phyloP scores from a whole-genome alignment of 805 yeast genomes.

The Metschnikowia gruessii region DNA sequence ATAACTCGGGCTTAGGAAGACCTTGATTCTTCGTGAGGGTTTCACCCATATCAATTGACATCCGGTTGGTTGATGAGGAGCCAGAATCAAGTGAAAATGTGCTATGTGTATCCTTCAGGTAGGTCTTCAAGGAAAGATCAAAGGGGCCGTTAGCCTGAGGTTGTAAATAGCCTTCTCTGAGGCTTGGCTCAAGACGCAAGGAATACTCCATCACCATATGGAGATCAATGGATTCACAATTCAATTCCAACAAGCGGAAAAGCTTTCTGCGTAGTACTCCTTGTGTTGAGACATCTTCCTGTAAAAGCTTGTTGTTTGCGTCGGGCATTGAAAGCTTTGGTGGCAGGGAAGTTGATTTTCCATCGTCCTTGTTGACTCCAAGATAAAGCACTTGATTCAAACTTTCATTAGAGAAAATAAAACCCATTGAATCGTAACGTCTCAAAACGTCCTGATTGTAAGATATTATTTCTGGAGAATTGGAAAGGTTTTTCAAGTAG shows the following conservation, averaged over 20 bases:
- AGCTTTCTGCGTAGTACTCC: conserved; percentile 37
- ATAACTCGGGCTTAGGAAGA: conserved; percentile 10
- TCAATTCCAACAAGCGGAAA: conserved; percentile 43
- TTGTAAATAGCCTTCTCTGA: conserved; percentile 37
- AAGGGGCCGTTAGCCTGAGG: not conserved
- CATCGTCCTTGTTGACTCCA: conserved; percentile 35
- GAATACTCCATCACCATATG: conserved; percentile 63
- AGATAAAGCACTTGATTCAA: conserved; percentile 42
- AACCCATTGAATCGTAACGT: conserved; percentile 41
- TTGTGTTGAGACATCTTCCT: not conserved
- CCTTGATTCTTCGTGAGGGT: not conserved
- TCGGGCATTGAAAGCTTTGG: conserved; percentile 11
- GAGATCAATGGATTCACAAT: conserved; percentile 45
- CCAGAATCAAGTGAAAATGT: conserved; percentile 7
- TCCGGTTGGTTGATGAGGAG: not conserved
- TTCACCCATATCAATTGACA: not conserved
- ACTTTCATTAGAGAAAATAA: conserved; percentile 43
- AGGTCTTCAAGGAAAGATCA: not conserved
- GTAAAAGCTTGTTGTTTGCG: not conserved
- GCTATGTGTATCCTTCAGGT: conserved; percentile 4
- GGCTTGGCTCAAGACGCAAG: conserved; percentile 59
- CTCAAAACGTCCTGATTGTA: conserved; percentile 41
- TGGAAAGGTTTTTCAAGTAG: conserved; percentile 50
- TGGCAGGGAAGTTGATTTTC: conserved; percentile 20
- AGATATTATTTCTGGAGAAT: conserved; percentile 39